Evolutionary conservation across 139 green algal genomes (phyloP), one percentile per base, ranked within the genome.

Genomic region (Astrephomene gubernaculifera): DNA sequence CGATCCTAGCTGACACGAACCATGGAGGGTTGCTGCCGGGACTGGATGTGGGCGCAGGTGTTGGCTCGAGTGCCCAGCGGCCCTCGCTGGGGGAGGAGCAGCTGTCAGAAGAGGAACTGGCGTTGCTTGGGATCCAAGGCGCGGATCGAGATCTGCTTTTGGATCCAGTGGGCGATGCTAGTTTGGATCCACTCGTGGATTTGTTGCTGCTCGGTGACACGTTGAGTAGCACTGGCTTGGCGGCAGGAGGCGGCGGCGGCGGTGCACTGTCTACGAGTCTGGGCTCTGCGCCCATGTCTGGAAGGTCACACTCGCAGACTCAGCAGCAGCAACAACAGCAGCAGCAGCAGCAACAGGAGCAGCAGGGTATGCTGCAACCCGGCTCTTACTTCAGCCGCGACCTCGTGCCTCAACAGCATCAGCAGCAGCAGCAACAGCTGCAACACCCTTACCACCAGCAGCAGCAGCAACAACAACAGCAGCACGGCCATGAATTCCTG

Each of bases 241-340:
- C 7, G 29, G 41, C 5, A 10, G 43, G 27, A 1, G 70, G 70
- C 69, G 36, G 9, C 35, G 54, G 73, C 27, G 54, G 54, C 35
- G 52, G 9, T 36, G 52, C 54, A 39, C 38, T 72, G 65, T 21
- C n/a, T n/a, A n/a, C 33, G 65, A 35, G 65, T 14, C 49, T 60
- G 49, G 49, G 49, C 49, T 17, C 69, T 17, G 24, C 69, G 4
- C 69, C 24, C 35, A 12, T 41, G 9, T n/a, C 54, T 54, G 65
- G n/a, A n/a, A n/a, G n/a, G n/a, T n/a, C n/a, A n/a, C n/a, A n/a
- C n/a, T n/a, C n/a, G n/a, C n/a, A n/a, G n/a, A n/a, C n/a, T n/a
- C n/a, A n/a, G n/a, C n/a, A n/a, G n/a, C 45, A 69, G 65, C 44
- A 79, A 49, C 80, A 86, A 67, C 80, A 79, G 33, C 82, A 82